Base-by-base conservation (phyloP, 805 yeast genomes). In the Ogataea zsoltii region DNA sequence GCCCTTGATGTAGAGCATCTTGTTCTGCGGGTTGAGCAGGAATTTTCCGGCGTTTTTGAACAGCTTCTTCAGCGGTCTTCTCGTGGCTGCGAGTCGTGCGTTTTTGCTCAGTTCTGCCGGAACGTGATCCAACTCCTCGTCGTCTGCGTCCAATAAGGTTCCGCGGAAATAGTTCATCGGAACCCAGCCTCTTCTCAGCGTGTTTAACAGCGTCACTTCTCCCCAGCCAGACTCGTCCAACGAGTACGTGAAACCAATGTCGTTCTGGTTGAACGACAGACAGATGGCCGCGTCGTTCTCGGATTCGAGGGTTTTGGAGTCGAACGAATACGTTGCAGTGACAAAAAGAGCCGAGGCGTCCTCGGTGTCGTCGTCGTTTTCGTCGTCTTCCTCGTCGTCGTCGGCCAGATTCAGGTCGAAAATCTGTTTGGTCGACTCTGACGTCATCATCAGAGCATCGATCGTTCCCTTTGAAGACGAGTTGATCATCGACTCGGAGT, bases 171-270 rank as follows among this genome's bases (percentile, higher is more conserved):
- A 87, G 59, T 86, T 87, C 75, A 87, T 82, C 3, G 95, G 95
- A 14, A 86, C 88, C 95, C 95, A 87, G 14, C 95, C 95, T 50
- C 89, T 68, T 55, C 75, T 74, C 41, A 82, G 68, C 12, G 82
- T 71, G 45, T 79, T 82, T 7, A 86, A 65, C 31, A 85, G 58
- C 0, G 91, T 86, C 2, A 86, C 94, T 62, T 87, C 95, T 48
- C 91, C 92, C 95, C 95, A 87, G 0, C 94, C 95, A 16, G 89
- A 82, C 44, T 83, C 83, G 61, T 86, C 94, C 17, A 85, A 78
- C 7, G 86, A 77, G 57, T 85, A 90, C 4, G 87, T 87, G 63
- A 85, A 87, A 0, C 88, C 91, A 39, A 83, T 67, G 55, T 85
- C 94, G 50, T 79, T 77, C 50, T 78, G 79, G 17, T 77, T 76